Evolutionary conservation across 1,284 basidiomycete species (phyloP), one percentile per base, ranked within the genome.

Genomic region (Schizopora paradoxa): DNA sequence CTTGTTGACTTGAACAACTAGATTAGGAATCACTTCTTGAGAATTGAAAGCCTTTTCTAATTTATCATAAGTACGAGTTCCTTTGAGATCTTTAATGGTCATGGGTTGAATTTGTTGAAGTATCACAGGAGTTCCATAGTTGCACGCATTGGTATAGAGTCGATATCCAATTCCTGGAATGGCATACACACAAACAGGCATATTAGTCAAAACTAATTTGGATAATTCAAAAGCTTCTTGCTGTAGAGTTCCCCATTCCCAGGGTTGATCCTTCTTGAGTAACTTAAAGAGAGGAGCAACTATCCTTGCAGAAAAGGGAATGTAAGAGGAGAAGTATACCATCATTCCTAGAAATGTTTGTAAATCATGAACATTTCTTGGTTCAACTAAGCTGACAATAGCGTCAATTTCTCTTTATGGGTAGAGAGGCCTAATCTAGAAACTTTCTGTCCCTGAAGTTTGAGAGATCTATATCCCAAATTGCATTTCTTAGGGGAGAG

Each of bases 101-200:
- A 62, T 58, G 1, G 45, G 25, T 27, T 64, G 56, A 5, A 64
- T 51, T 47, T 61, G 64, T 42, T 66, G 63, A 1, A 66, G 52
- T 16, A 53, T 53, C n/a, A 55, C 56, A 0, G 55, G 61, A 0
- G 65, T 19, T 0, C 56, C 64, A 23, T 53, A 41, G 43, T 63
- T 59, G 4, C 56, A 64, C 0, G 64, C 59, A 38, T 66, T 61
- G 1, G 59, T 58, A 34, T 66, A 65, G 0, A 66, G 41, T 1
- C 58, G 48, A 33, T 62, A 65, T 0, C 56, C 57, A n/a, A 31
- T 16, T 2, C 54, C 55, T 7, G 39, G 47, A 5, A 51, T 45
- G 2, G 59, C 46, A 41, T 59, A 56, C 2, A 49, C 56, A 7
- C 51, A 45, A 19, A 58, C 45, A 3, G 56, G 57, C 11, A 56